These are phyloP conservation scores for Oidium heveae DNA, from an alignment of 2,329 filamentous ascomycete species.

Conservation along the genomic window DNA sequence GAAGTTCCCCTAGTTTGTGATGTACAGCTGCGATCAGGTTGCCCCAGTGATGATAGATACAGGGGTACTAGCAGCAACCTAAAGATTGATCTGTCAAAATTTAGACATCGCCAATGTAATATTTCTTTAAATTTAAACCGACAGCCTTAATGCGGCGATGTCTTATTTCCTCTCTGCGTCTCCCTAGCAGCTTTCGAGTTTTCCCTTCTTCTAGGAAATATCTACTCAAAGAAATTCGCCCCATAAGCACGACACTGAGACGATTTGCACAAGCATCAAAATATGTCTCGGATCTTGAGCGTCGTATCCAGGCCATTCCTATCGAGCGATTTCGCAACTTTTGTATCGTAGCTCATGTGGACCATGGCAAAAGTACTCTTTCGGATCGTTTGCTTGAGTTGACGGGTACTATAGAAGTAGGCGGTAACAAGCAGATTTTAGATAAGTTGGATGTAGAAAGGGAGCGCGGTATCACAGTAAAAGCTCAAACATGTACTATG, in stretches of 20 bases:
- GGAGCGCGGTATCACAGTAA: conserved; percentile 91
- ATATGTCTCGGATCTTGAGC: conserved; percentile 21
- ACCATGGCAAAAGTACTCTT: conserved; percentile 94
- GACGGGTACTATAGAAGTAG: conserved; percentile 73
- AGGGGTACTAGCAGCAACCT: too few relatives aligned
- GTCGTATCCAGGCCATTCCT: conserved; percentile 46
- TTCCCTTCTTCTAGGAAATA: conserved; percentile 10
- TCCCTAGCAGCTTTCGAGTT: conserved; percentile 12
- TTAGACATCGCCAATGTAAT: too few relatives aligned
- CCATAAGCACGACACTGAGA: conserved; percentile 11
- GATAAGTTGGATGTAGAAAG: conserved; percentile 95
- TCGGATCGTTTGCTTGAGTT: conserved; percentile 80
- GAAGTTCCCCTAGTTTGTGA: background rate
- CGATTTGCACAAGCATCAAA: conserved; percentile 12
- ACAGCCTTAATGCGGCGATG: conserved; percentile 14
- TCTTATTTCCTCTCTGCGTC: conserved; percentile 12
- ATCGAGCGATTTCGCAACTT: conserved; percentile 76
- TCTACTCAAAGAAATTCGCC: conserved; percentile 5
- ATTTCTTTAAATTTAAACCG: background rate
- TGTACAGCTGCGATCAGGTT: background rate
- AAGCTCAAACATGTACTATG: conserved; percentile 97
- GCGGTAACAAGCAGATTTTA: conserved; percentile 78
- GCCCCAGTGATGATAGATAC: background rate
- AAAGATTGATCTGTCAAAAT: too few relatives aligned
- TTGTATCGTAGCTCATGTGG: conserved; percentile 95